Evolutionary conservation across 192 early-diverging fungal species (phyloP).

Genomic region (Coemansia sp.): DNA sequence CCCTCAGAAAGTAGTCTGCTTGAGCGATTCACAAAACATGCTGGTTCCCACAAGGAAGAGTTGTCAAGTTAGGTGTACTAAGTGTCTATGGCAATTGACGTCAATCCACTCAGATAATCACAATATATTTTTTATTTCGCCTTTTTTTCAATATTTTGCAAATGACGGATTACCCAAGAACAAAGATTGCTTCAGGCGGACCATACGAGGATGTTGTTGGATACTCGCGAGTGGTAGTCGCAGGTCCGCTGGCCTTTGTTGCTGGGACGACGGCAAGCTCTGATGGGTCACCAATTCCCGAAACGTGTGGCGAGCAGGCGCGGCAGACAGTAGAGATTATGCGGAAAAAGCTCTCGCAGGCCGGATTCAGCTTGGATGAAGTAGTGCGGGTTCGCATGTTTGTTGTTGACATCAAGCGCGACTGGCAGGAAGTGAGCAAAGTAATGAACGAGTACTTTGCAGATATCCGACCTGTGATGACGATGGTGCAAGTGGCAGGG

Average conservation of each 20-base stretch:
- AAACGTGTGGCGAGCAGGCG: constrained; percentile 10
- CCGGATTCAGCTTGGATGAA: constrained; percentile 14
- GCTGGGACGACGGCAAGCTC: constrained; percentile 33
- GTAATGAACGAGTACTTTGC: constrained; percentile 38
- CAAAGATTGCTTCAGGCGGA: constrained; percentile 21
- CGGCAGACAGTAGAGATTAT: constrained; percentile 33
- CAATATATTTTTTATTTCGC: no score
- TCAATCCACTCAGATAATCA: no score
- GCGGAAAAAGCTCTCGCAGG: constrained; percentile 11
- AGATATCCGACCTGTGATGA: constrained; percentile 31
- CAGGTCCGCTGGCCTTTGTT: constrained; percentile 26
- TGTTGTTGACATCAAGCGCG: constrained; percentile 39
- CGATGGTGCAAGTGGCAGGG: constrained; percentile 45
- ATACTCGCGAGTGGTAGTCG: constrained; percentile 31
- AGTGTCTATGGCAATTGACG: no score
- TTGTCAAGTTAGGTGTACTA: no score
- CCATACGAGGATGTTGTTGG: constrained; percentile 35
- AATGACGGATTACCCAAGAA: constrained; percentile 2
- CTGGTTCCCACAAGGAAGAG: no score
- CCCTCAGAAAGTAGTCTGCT: no score
- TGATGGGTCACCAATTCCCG: constrained; percentile 20
- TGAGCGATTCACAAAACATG: no score
- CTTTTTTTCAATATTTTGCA: no score
- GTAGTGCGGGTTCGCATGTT: constrained; percentile 47
- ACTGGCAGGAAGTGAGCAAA: constrained; percentile 37